Percentiles rank a stretch among this genome's conserved stretches.
These are phyloP conservation scores for Posidonia oceanica DNA, from an alignment of 116 monocot genomes.

Conservation along the genomic window DNA sequence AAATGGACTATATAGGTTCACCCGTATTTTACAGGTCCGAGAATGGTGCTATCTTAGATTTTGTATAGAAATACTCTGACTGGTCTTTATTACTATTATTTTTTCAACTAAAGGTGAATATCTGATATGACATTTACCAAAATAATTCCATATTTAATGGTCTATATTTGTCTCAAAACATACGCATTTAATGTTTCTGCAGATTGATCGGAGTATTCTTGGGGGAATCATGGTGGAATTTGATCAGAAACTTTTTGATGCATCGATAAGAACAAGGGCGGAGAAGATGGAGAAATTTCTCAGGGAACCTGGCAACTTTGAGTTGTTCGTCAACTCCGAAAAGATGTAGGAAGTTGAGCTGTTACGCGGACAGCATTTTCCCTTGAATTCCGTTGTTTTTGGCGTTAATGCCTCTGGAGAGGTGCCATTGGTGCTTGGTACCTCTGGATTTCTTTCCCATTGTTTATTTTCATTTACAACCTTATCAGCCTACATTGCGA, in stretches of 20 bases:
- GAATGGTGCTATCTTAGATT: no score
- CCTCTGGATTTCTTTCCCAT: no score
- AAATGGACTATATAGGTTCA: no score
- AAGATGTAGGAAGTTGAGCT: neutral
- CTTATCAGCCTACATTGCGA: no score
- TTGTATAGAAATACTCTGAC: no score
- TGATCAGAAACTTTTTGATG: conserved; percentile 70
- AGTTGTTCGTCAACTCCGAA: conserved; percentile 7
- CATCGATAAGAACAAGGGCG: conserved; percentile 82
- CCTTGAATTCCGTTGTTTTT: neutral
- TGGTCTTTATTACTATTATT: no score
- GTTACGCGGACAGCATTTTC: neutral
- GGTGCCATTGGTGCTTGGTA: no score
- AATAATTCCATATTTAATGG: no score
- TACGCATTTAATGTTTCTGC: neutral
- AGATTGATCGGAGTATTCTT: conserved; percentile 79
- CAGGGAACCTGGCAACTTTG: conserved; percentile 57
- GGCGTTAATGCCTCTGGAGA: neutral
- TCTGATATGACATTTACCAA: no score
- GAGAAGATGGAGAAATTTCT: conserved; percentile 78
- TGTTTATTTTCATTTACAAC: no score
- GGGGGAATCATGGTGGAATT: conserved; percentile 84
- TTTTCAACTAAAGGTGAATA: no score
- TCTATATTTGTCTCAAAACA: neutral
- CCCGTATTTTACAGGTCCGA: no score